Evolutionary conservation across 73 alveolate species (phyloP).

Genomic region (Paramecium caudatum): DNA sequence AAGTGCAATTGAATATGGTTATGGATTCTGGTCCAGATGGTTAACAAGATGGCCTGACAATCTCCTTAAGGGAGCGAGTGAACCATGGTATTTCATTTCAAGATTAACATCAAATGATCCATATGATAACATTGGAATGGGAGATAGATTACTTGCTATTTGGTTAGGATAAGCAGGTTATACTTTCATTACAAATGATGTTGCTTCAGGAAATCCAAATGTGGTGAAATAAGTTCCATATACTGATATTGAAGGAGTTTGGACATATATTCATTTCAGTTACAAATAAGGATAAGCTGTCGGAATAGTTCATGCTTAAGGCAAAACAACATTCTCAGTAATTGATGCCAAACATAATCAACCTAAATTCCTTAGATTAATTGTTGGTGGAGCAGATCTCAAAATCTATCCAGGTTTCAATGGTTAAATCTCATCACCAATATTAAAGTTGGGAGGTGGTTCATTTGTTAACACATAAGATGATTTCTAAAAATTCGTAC

Average conservation of each 20-base stretch:
- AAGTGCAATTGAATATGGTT: conserved; percentile 59
- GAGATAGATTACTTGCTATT: conserved; percentile 65
- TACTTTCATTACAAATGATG: conserved; percentile 56
- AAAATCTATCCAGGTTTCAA: conserved; percentile 59
- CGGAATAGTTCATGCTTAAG: not conserved
- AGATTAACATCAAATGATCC: conserved; percentile 65
- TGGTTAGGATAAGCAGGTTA: conserved; percentile 59
- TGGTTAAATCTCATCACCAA: conserved; percentile 54
- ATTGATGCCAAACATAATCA: conserved; percentile 13
- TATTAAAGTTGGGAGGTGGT: conserved; percentile 59
- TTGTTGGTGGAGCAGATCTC: conserved; percentile 60
- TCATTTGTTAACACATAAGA: conserved; percentile 31
- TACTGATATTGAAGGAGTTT: conserved; percentile 62
- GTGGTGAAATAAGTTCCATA: conserved; percentile 42
- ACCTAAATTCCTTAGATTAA: conserved; percentile 59
- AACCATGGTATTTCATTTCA: conserved; percentile 68
- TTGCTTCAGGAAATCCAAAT: conserved; percentile 49
- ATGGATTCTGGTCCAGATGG: conserved; percentile 69
- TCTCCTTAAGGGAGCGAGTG: not conserved
- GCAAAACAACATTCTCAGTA: not conserved
- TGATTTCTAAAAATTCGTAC: conserved; percentile 32
- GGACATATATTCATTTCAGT: conserved; percentile 67
- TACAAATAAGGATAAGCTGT: conserved; percentile 63
- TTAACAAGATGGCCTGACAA: conserved; percentile 35
- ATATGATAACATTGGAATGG: conserved; percentile 63